Percentiles rank a stretch among this genome's conserved stretches.
Conservation (phyloP, 495 filamentous ascomycete species). For the Hyaloscypha bicolor region DNA sequence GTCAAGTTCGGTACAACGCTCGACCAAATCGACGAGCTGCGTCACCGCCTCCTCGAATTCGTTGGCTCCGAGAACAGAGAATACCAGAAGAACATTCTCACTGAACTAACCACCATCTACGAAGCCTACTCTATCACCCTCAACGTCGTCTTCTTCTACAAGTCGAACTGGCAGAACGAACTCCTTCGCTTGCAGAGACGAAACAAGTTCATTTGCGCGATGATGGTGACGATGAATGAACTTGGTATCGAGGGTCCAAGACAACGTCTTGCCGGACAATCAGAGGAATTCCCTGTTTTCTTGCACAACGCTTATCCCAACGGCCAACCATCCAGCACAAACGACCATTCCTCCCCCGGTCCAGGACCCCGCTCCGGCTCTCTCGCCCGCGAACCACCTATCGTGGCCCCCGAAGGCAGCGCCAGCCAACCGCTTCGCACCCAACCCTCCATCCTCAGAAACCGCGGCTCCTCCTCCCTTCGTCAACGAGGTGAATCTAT, state of each 20-base stretch:
- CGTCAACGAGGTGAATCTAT: conserved; percentile 62
- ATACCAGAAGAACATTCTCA: conserved; percentile 87
- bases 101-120: conserved; percentile 71
- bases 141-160: conserved; percentile 98
- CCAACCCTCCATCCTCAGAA: conserved; percentile 58
- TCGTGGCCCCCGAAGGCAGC: conserved; percentile 49
- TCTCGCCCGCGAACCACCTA: conserved; percentile 34
- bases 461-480: conserved; percentile 39
- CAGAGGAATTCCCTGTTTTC: conserved; percentile 51
- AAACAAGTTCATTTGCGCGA: conserved; percentile 92
- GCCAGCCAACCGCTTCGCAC: neutral
- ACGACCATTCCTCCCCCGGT: conserved; percentile 8
- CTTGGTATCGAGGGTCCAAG: conserved; percentile 88
- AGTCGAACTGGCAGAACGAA: conserved; percentile 90
- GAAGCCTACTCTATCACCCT: conserved; percentile 70
- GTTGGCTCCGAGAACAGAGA: conserved; percentile 87
- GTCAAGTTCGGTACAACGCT: conserved; percentile 90
- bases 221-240: conserved; percentile 84
- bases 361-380: conserved; percentile 26
- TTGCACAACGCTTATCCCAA: conserved; percentile 29
- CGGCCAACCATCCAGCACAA: neutral
- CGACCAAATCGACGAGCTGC: conserved; percentile 83
- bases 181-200: conserved; percentile 83
- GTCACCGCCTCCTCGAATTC: conserved; percentile 81
- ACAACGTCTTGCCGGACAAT: conserved; percentile 69